Base-by-base conservation (phyloP, 208 protist genomes). In the Trypanosoma caninum region DNA sequence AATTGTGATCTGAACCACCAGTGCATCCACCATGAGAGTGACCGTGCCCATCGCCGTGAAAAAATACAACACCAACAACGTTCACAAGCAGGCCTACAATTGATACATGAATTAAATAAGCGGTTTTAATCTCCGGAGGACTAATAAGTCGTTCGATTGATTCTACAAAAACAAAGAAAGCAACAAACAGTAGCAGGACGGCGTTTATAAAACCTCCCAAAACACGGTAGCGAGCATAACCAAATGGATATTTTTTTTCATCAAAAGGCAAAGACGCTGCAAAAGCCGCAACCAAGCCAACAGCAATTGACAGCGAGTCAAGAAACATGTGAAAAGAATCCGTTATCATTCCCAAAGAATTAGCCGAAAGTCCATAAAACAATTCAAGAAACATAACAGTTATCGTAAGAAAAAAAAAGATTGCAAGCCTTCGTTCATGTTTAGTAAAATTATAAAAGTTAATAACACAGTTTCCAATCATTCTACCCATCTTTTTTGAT, bases 301-400 rank as follows among this genome's bases (percentile, higher is more conserved):
- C 94, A n/a, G 72, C 77, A 13, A 99, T 74, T 0, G 97, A 98
- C 9, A 82, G 83, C 7, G 83, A 95, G 65, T 99, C 97, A 27
- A 99, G 92, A 13, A 98, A 72, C 98, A 99, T 99, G 73, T 99
- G 98, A 60, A 98, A 97, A 4, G 90, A 87, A 82, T 99, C 98
- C 0, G 92, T 96, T 42, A 99, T 93, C 3, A 99, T 67, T 16
- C 96, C 95, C 0, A 94, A 47, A 22, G 87, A 95, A 34, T 93
- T 93, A 3, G 56, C 69, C 0, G 66, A 54, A 46, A 93, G 34
- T 23, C 88, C 91, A 72, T 94, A 95, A 20, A 82, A 4, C 30
- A 95, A 74, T 69, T 97, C 91, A 9, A 97, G 51, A 72, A 86
- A 13, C 88, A 93, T 94, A 16, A 93, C 79, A 6, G 58, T 20